Conservation (phyloP, 139 green algal species). For the Pleodorina starrii region DNA sequence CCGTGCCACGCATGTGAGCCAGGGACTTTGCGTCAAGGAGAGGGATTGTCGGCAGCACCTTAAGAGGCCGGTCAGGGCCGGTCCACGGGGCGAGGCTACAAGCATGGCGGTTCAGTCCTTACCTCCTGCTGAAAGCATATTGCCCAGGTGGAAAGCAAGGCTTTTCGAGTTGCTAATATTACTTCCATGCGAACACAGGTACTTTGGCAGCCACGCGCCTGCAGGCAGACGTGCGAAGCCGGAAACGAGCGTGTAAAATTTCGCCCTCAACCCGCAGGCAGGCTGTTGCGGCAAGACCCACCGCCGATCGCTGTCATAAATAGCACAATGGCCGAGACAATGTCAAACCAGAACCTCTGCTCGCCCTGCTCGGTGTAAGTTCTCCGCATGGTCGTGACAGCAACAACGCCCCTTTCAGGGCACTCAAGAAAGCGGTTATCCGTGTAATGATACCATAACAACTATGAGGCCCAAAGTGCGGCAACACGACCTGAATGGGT, state of each 20-base stretch:
- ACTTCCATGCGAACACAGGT: conserved; percentile 40
- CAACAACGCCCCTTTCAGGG: neutral
- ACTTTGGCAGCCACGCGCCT: conserved; percentile 58
- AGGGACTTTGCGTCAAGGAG: too few relatives aligned
- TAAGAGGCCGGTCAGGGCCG: too few relatives aligned
- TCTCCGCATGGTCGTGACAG: neutral
- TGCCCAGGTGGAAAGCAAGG: conserved; percentile 82
- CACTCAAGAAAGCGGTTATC: neutral
- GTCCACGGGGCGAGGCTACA: too few relatives aligned
- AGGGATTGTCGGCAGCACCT: too few relatives aligned
- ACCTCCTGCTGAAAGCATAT: conserved; percentile 84
- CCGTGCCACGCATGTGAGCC: too few relatives aligned
- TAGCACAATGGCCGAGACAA: conserved; percentile 54
- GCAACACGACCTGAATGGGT: too few relatives aligned
- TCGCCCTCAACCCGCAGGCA: neutral
- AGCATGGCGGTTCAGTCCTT: neutral
- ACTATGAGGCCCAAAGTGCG: neutral
- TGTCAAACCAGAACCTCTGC: conserved; percentile 58
- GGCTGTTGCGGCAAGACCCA: conserved; percentile 28
- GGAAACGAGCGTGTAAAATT: neutral
- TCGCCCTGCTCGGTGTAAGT: neutral
- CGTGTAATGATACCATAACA: neutral
- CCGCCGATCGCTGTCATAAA: conserved; percentile 59
- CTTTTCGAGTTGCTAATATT: conserved; percentile 48
- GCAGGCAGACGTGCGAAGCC: neutral